Base-by-base conservation (phyloP, 208 protist genomes). In the Trypanosomatidae sp. region DNA sequence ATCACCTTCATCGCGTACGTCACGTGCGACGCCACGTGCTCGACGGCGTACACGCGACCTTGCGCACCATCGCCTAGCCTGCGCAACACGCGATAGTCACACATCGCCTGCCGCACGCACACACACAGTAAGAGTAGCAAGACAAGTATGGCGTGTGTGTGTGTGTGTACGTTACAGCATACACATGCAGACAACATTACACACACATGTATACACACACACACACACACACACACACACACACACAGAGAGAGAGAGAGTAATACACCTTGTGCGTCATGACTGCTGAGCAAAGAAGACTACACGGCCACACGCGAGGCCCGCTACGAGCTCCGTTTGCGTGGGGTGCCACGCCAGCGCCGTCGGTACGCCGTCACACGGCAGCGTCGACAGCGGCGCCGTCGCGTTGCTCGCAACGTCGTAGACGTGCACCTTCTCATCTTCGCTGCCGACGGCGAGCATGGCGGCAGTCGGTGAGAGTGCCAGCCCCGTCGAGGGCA, bases 1-100 rank as follows among this genome's bases (percentile, higher is more conserved):
- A 92, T 84, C 5, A 90, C 66, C 48, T 94, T 94, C 71, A 90
- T 81, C 15, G 85, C 85, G 50, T 88, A 78, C 19, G 49, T 33
- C 43, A 66, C 63, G 20, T 66, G 63, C 8, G 61, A 69, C 27
- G 48, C 41, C 22, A 51, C 57, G 48, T 90, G 71, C 18, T 56
- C 37, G 1, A 91, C 85, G 43, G 68, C 41, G 48, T 80, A 86
- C n/a, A 94, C 78, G 11, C 70, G 46, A 13, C 85, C 85, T 37
- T 94, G 76, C 10, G 77, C 75, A 16, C 85, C 85, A 52, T 65
- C 57, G 43, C 85, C 85, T 33, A 94, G 67, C 48, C 76, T 74
- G 10, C 51, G 54, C 39, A 59, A 60, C 4, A 81, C 46, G 5
- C 39, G 61, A 46, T 94, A 94, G 32, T 91, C 74, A 23, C 90